These are phyloP conservation scores for Brachypodium distachyon DNA, from an alignment of 202 grass and related monocot species.

Conservation along the genomic window DNA sequence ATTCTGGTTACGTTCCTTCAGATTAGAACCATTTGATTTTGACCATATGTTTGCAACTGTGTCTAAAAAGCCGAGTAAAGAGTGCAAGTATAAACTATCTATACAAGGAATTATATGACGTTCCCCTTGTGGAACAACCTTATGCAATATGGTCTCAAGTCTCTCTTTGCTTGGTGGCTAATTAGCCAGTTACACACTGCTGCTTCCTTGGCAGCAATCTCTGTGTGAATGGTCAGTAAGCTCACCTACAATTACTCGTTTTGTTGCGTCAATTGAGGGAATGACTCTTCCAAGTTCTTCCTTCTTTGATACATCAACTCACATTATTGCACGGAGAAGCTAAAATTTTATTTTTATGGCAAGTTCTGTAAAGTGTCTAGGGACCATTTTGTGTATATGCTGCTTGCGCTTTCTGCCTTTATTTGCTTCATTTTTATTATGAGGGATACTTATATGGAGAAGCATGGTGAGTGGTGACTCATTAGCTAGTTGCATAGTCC, in stretches of 20 bases:
- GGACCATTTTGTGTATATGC: background rate
- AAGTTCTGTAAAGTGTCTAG: background rate
- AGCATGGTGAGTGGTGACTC: too few species aligned
- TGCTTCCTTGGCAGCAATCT: slow-evolving; percentile 14
- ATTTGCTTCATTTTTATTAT: background rate
- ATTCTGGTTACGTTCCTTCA: background rate
- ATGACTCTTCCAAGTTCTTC: background rate
- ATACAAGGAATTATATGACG: background rate
- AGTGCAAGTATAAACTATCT: background rate
- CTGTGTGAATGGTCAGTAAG: slow-evolving; percentile 60
- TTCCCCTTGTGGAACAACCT: background rate
- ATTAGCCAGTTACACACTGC: background rate
- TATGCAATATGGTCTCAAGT: background rate
- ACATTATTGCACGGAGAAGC: background rate
- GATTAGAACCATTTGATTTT: background rate
- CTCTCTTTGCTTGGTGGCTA: background rate
- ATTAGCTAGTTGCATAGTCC: too few species aligned
- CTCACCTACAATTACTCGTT: slow-evolving; percentile 31
- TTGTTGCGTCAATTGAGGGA: slow-evolving; percentile 27
- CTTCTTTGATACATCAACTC: slow-evolving; percentile 18
- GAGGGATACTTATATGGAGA: too few species aligned
- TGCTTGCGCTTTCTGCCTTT: background rate
- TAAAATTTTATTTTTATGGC: background rate
- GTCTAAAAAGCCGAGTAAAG: background rate
- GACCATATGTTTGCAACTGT: background rate